Conservation (phyloP, 768 basidiomycete species). For the Auricularia sp. region DNA sequence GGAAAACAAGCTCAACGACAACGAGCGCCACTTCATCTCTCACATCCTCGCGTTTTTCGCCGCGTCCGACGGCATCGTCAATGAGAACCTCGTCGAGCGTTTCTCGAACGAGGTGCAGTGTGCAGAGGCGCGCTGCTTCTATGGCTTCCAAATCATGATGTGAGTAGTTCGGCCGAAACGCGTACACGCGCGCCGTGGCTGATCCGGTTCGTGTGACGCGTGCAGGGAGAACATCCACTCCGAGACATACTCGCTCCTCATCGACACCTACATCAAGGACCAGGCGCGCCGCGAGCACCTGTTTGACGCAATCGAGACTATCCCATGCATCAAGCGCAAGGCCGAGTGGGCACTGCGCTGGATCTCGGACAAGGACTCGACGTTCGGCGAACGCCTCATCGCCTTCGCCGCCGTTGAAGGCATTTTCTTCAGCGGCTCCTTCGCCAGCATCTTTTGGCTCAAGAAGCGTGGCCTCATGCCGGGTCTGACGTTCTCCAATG, state of each 20-base stretch:
- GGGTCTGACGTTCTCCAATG: constrained; percentile 94
- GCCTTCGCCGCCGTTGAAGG: constrained; percentile 96
- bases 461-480: constrained; percentile 99
- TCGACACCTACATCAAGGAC: constrained; percentile 91
- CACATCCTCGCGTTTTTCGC: constrained; percentile 96
- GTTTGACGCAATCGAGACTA: constrained; percentile 88
- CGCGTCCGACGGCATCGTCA: constrained; percentile 91
- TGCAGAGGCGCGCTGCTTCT: constrained; percentile 91
- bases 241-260: constrained; percentile 91
- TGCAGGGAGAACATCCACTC: constrained; percentile 83
- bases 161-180: constrained; percentile 10
- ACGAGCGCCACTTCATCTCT: constrained; percentile 83
- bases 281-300: constrained; percentile 61
- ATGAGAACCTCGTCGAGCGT: constrained; percentile 90
- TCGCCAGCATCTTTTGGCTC: constrained; percentile 91
- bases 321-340: constrained; percentile 86
- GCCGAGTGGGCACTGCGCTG: constrained; percentile 92
- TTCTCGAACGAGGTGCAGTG: constrained; percentile 88
- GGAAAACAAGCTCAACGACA: constrained; percentile 66
- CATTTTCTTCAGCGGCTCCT: constrained; percentile 92
- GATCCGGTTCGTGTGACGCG: background rate
- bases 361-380: constrained; percentile 74
- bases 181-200: background rate
- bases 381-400: constrained; percentile 80
- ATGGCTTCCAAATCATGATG: constrained; percentile 99